Conservation (phyloP, 2,329 filamentous ascomycete genomes). For the Macroventuria anomochaeta region DNA sequence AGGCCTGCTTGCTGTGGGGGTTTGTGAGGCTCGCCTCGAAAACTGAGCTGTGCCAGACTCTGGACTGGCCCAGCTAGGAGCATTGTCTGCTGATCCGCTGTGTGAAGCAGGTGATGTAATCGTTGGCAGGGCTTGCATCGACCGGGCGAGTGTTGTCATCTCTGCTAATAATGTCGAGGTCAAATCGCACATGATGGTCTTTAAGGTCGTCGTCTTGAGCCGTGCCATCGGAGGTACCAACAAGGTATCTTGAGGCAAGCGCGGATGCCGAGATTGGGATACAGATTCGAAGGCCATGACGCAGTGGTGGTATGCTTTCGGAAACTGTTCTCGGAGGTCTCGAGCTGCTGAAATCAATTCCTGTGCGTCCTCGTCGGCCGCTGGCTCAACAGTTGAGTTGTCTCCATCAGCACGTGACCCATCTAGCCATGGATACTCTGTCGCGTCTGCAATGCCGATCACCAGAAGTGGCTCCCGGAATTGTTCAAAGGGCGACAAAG, state of each 20-base stretch:
- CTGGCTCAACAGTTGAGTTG: slow-evolving; percentile 18
- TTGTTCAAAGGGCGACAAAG: slow-evolving; percentile 86
- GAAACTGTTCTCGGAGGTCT: slow-evolving; percentile 73
- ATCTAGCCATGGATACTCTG: slow-evolving; percentile 62
- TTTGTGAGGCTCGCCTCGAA: slow-evolving; percentile 43
- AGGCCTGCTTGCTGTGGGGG: slow-evolving; percentile 33
- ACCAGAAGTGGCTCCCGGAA: slow-evolving; percentile 85
- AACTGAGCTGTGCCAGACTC: slow-evolving; percentile 33
- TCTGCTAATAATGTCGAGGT: slow-evolving; percentile 55
- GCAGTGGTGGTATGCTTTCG: slow-evolving; percentile 77
- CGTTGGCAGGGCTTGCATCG: slow-evolving; percentile 62
- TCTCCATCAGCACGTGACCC: slow-evolving; percentile 41
- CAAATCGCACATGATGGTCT: slow-evolving; percentile 55
- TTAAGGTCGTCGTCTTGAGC: slow-evolving; percentile 73
- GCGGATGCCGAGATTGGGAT: slow-evolving; percentile 44
- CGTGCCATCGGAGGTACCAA: slow-evolving; percentile 72
- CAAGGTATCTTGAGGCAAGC: slow-evolving; percentile 68
- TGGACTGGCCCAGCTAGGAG: slow-evolving; percentile 39
- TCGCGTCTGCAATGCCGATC: slow-evolving; percentile 83
- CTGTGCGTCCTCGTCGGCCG: slow-evolving; percentile 39
- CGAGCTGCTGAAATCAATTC: slow-evolving; percentile 68
- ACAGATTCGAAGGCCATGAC: slow-evolving; percentile 81
- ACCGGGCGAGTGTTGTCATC: slow-evolving; percentile 56
- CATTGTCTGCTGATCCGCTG: slow-evolving; percentile 32
- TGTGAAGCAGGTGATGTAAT: slow-evolving; percentile 63